These are phyloP conservation scores for Laguncularia racemosa DNA, from an alignment of 345 rosid genomes.

Conservation along the genomic window DNA sequence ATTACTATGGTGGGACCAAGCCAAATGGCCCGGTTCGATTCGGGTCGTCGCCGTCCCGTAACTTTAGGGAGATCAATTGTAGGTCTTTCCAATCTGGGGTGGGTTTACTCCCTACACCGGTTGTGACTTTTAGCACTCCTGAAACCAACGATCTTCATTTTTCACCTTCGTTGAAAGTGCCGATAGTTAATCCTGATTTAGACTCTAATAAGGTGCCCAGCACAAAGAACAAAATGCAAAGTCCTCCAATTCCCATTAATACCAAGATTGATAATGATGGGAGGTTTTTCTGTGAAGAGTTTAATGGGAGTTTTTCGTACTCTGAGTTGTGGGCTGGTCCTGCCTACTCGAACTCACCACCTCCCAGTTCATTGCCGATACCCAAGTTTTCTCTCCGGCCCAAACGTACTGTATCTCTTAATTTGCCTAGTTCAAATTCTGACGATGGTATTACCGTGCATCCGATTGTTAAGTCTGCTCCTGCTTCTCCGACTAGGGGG, in stretches of 20 bases:
- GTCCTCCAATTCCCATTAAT: conserved; percentile 52
- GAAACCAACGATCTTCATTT: conserved; percentile 20
- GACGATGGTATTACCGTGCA: conserved; percentile 26
- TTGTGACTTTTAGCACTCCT: conserved; percentile 22
- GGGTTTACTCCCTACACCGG: conserved; percentile 69
- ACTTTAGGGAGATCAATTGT: conserved; percentile 61
- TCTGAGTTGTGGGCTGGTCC: conserved; percentile 98
- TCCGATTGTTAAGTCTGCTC: conserved; percentile 70
- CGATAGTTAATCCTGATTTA: conserved; percentile 12
- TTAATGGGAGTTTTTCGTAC: conserved; percentile 28
- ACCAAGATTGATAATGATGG: conserved; percentile 15
- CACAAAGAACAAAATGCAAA: conserved; percentile 14
- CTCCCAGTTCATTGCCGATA: conserved; percentile 85
- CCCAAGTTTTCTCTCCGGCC: conserved; percentile 73
- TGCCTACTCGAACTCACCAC: conserved; percentile 93
- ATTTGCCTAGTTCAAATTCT: conserved; percentile 29
- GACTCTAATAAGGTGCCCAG: conserved; percentile 9
- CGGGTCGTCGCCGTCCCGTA: conserved; percentile 44
- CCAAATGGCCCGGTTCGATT: conserved; percentile 31
- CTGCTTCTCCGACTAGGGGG: conserved; percentile 72
- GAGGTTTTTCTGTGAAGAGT: conserved; percentile 23
- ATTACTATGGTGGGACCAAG: conserved; percentile 34
- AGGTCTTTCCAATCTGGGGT: conserved; percentile 65
- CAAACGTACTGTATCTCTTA: conserved; percentile 57
- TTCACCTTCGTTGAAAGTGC: conserved; percentile 21